These are phyloP conservation scores for Berberis thunbergii DNA, from an alignment of 164 flowering plant genomes.

Conservation along the genomic window DNA sequence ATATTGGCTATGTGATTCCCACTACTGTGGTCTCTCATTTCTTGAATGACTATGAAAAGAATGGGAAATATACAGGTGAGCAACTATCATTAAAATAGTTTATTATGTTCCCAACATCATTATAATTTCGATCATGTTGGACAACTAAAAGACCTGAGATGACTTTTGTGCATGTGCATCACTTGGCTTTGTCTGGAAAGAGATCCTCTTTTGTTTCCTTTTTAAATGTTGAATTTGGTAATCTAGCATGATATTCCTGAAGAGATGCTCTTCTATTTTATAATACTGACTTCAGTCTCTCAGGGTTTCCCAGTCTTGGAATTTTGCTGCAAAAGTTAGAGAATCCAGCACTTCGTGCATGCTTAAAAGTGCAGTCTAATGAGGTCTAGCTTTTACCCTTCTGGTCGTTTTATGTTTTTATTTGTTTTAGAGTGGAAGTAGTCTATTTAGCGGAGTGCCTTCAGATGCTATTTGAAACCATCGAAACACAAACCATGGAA, in stretches of 20 bases:
- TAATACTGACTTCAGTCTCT: slow-evolving; percentile 6
- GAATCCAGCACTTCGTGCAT: slow-evolving; percentile 92
- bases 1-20: slow-evolving; percentile 98
- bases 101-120: not conserved
- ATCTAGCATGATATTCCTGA: too few species aligned
- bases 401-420: not conserved
- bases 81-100: not conserved
- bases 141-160: not conserved
- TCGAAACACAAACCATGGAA: too few species aligned
- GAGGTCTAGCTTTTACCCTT: slow-evolving; percentile 47
- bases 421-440: too few species aligned
- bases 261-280: not conserved
- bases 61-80: slow-evolving; percentile 94
- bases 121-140: not conserved
- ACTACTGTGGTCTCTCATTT: slow-evolving; percentile 96
- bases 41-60: slow-evolving; percentile 76
- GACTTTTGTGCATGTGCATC: too few species aligned
- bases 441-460: too few species aligned
- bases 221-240: not conserved
- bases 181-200: too few species aligned
- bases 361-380: slow-evolving; percentile 72
- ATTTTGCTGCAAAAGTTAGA: slow-evolving; percentile 91
- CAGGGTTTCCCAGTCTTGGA: slow-evolving; percentile 96
- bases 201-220: too few species aligned
- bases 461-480: too few species aligned